Evolutionary conservation across 192 early-diverging fungal genomes (phyloP), one percentile per base, ranked within the genome.

Genomic region (Coemansia sp.): DNA sequence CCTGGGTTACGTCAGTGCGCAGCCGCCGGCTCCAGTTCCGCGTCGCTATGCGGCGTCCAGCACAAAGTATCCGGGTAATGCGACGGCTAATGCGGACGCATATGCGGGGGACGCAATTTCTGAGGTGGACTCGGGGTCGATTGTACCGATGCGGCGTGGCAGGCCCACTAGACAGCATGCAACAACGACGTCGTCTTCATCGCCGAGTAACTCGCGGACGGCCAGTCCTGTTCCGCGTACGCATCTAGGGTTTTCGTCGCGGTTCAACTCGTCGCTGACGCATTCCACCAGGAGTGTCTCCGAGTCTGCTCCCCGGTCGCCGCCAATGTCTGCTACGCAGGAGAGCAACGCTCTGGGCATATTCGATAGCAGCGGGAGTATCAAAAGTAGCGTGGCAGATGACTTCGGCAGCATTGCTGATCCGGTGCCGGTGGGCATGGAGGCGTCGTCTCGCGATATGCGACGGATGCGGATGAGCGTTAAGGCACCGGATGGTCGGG

Each of bases 121-220:
- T 16, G 42, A 45, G 83, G 81, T 61, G 69, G 77, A 75, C 52
- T 68, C 66, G 29, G 69, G 61, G 33, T 71, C 70, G 22, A 86
- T 91, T 61, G 83, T 84, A 34, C 93, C 94, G 0, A 97, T 97
- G 96, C 87, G 96, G 3, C 87, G 96, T 38, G 96, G 96, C 34
- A 85, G 96, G 6, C 94, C 94, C n/a, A 80, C 85, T 11, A 75
- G 65, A 8, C 38, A 42, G 38, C 36, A 20, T 2, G 50, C 14
- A 7, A 5, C 50, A 18, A 38, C 33, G 16, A 28, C 28, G 1
- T 51, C 61, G 11, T 62, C 48, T n/a, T 28, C 58, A 11, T 60
- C 58, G 34, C 58, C 58, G n/a, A 25, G 58, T 2, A 60, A 5
- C 40, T 60, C 58, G 18, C 8, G 58, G 22, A 22, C 58, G 0